phyloP scores from a whole-genome alignment of 106 monocot species.

The Apostasia shenzhenica region DNA sequence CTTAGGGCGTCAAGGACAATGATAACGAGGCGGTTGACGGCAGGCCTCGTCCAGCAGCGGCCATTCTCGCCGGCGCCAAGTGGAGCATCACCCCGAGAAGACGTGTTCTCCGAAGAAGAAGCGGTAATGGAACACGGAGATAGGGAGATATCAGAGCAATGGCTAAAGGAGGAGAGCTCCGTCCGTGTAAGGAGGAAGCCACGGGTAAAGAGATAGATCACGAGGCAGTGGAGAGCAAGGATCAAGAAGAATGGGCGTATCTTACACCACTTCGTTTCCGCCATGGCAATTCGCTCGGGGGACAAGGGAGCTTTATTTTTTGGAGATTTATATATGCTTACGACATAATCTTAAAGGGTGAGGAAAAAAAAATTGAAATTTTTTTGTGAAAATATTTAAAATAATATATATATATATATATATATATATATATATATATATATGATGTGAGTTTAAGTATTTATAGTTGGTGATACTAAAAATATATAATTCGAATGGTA shows the following conservation, averaged over 20 bases:
- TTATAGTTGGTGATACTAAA: too few species aligned
- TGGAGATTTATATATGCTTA: too few species aligned
- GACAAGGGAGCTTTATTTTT: too few species aligned
- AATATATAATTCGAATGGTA: too few species aligned
- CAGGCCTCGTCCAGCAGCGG: slow-evolving; percentile 64
- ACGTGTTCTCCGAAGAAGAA: neutral
- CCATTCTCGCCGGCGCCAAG: neutral
- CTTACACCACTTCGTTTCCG: slow-evolving; percentile 1
- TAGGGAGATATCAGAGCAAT: slow-evolving; percentile 42
- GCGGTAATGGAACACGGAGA: slow-evolving; percentile 26
- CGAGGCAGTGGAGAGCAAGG: slow-evolving; percentile 49
- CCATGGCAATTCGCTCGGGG: neutral
- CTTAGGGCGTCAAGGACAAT: slow-evolving; percentile 90
- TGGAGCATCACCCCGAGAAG: neutral
- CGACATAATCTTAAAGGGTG: too few species aligned
- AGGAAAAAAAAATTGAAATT: too few species aligned
- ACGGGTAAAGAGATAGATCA: slow-evolving; percentile 80
- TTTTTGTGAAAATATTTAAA: too few species aligned
- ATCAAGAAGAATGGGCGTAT: slow-evolving; percentile 46
- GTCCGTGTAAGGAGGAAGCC: slow-evolving; percentile 97
- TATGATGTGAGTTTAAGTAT: too few species aligned
- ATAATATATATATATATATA: too few species aligned
- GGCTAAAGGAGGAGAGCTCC: slow-evolving; percentile 71
- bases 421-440: too few species aligned
- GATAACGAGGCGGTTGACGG: slow-evolving; percentile 78